Percentiles rank a stretch among this genome's conserved stretches.
Evolutionary conservation across 2,329 filamentous ascomycete species (phyloP).

Genomic region (Harringtonia aguacate): DNA sequence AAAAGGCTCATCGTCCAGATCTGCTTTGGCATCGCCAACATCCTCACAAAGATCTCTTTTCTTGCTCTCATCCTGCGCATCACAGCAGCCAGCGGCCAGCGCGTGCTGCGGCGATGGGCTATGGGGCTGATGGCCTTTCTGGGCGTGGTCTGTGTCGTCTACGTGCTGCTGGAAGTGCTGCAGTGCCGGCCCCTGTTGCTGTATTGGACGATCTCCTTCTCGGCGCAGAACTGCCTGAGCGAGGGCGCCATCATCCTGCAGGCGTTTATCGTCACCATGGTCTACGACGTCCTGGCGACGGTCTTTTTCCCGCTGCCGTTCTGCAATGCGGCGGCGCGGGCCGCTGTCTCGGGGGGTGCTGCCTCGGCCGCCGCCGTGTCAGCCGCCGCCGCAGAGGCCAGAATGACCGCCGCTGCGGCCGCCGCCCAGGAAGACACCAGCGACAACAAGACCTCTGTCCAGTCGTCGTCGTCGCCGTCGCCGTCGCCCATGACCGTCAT

Average conservation of each 20-base stretch:
- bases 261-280: slow-evolving; percentile 47
- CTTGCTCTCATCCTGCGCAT: slow-evolving; percentile 26
- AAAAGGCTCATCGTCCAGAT: slow-evolving; percentile 3
- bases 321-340: no score
- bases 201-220: slow-evolving; percentile 24
- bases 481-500: no score
- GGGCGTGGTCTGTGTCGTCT: slow-evolving; percentile 14
- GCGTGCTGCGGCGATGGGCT: slow-evolving; percentile 19
- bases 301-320: slow-evolving; percentile 30
- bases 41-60: slow-evolving; percentile 29
- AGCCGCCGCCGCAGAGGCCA: no score
- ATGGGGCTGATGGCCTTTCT: no score
- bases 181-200: slow-evolving; percentile 28
- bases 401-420: no score
- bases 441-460: no score
- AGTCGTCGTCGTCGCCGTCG: no score
- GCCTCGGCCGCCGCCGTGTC: not conserved
- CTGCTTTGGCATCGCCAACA: slow-evolving; percentile 24
- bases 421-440: no score
- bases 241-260: slow-evolving; percentile 38
- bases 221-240: slow-evolving; percentile 30
- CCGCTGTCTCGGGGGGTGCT: no score
- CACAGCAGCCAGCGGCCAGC: slow-evolving; percentile 19
- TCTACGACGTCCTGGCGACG: slow-evolving; percentile 44
- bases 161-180: slow-evolving; percentile 24